Evolutionary conservation across 345 rosid genomes (phyloP), one percentile per base, ranked within the genome.

Genomic region (Euphorbia pulcherrima): DNA sequence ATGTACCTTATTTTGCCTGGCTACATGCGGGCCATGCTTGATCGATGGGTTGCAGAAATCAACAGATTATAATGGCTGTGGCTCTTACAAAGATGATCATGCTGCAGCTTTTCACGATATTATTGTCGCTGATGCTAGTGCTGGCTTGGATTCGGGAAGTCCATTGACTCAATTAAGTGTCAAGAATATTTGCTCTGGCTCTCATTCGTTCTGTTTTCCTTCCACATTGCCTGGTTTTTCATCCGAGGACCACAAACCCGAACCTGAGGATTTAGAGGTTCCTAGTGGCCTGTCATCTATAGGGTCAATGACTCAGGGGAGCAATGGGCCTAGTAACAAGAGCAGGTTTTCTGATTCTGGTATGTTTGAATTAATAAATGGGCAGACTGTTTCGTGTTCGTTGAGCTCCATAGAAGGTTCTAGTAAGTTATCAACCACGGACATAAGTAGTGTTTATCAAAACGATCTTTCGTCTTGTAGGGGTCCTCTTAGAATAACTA

Each of bases 171-270:
- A 18, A 13, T 44, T 39, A 47, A 70, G 60, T 58, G 62, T 64
- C 29, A 78, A 74, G 73, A 75, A 55, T 74, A 78, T 84, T 39
- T 85, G 90, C 73, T 63, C 77, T 8, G 68, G 59, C 76, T 80
- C 89, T 60, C 84, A 82, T 58, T 77, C 75, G 8, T 80, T 87
- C 72, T 84, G 88, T 80, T 84, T 87, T 77, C 95, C 85, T 69
- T 88, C 98, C 33, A 85, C 89, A 18, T 75, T 85, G 64, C 70
- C 75, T 55, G 85, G 80, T 54, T 72, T 81, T 74, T 68, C 67
- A 17, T 71, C 73, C 40, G 57, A 64, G 50, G 83, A 65, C 65
- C 68, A 52, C 44, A 61, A 60, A 28, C 64, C 35, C 33, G 60
- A 73, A 70, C 40, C 28, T 37, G 79, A 65, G 68, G 64, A 69